Base-by-base conservation (phyloP, 2,329 filamentous ascomycete species). In the Thermothelomyces thermophilus region DNA sequence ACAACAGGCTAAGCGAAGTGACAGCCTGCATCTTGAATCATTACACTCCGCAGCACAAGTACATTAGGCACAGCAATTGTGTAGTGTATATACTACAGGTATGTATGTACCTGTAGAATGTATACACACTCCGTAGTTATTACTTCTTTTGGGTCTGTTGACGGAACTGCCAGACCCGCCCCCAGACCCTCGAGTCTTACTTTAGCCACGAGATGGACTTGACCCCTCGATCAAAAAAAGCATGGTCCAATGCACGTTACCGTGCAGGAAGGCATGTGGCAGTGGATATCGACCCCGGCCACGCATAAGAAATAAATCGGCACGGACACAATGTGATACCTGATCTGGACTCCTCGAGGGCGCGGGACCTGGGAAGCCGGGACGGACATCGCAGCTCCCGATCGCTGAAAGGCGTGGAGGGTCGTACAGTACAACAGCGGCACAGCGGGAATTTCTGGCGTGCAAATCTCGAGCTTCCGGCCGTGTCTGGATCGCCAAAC, bases 201-300 rank as follows among this genome's bases (percentile, higher is more conserved):
- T 19, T n/a, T n/a, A n/a, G 39, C 44, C 24, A 20, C 35, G 14
- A 33, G 45, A 48, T 48, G 19, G 45, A 41, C 36, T 20, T 26
- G 14, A 6, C 26, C 20, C 17, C 26, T 19, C n/a, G 36, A 34
- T 34, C 35, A 19, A 35, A 20, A 19, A 35, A 20, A 34, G 24
- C 36, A 34, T 34, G 36, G 45, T 4, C 16, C 19, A 44, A 46
- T 20, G 20, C 43, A 37, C 36, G 43, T 16, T 30, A 46, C 5
- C 9, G 24, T 26, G 9, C 24, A 26, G 9, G 5, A 26, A n/a
- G 10, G 46, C 46, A 42, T 41, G 37, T 42, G 46, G 39, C 31
- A 48, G 46, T 48, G 45, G 45, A 48, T 41, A 41, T 39, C 37
- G 28, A 7, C 30, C 45, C 37, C 11, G 24, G 24, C 9, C 24